Conservation (phyloP, 83 land plant genomes). For the Picea abies region DNA sequence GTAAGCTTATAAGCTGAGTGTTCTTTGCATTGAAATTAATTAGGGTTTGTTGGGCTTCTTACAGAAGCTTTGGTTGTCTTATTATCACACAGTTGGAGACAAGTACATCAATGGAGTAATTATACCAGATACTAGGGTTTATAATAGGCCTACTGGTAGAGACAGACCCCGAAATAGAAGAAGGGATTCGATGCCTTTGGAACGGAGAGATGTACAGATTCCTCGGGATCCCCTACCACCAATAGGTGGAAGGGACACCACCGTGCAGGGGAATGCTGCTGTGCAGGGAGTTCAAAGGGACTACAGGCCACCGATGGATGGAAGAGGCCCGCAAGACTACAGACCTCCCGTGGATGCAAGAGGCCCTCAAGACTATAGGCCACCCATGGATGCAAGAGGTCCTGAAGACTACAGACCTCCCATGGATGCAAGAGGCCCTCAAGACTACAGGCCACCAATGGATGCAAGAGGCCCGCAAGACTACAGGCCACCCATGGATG, state of each 20-base stretch:
- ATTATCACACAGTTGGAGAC: not conserved
- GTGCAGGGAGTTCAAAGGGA: not conserved
- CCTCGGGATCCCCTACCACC: not conserved
- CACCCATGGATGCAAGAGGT: too few species aligned
- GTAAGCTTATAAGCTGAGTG: not conserved
- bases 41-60: not conserved
- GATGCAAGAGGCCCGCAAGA: not conserved
- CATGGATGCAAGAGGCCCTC: not conserved
- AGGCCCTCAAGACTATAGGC: too few species aligned
- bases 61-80: not conserved
- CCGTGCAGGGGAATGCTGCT: too few species aligned
- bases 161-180: constrained; percentile 6
- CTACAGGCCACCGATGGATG: not conserved
- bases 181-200: constrained; percentile 9
- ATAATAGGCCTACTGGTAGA: not conserved
- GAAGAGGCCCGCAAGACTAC: not conserved
- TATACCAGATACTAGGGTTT: constrained; percentile 3
- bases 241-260: not conserved
- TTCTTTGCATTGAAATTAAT: not conserved
- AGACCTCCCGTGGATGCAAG: too few species aligned
- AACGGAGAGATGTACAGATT: not conserved
- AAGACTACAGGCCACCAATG: not conserved
- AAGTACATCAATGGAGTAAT: constrained; percentile 14
- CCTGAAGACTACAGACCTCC: too few species aligned
- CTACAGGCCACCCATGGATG: not conserved